Conservation (phyloP, 768 basidiomycete species). For the Trametes cingulata region DNA sequence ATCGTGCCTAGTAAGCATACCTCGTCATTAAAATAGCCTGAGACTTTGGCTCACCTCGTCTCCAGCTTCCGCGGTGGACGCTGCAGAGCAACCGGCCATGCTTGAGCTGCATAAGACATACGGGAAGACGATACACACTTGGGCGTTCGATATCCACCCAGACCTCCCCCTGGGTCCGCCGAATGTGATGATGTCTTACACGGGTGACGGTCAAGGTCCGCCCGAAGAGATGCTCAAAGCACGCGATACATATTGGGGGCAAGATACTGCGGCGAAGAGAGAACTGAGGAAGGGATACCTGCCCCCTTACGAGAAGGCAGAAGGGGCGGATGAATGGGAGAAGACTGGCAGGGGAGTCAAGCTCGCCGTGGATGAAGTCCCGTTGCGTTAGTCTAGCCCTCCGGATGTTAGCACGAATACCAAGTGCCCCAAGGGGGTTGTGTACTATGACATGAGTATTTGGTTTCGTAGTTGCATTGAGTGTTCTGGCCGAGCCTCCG, state of each 20-base stretch:
- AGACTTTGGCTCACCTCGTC: neutral
- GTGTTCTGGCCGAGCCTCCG: too few relatives aligned
- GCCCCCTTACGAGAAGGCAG: constrained; percentile 37
- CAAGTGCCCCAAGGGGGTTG: too few relatives aligned
- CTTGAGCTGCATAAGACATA: constrained; percentile 47
- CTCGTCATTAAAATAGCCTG: neutral
- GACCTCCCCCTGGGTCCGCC: constrained; percentile 48
- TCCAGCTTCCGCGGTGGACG: constrained; percentile 34
- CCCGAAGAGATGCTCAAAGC: constrained; percentile 33
- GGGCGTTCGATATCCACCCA: constrained; percentile 40
- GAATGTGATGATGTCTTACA: constrained; percentile 48
- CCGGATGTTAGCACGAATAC: too few relatives aligned
- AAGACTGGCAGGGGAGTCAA: constrained; percentile 35
- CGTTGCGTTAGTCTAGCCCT: neutral
- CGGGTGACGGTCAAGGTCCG: constrained; percentile 37
- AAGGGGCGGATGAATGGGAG: constrained; percentile 42
- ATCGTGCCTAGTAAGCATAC: constrained; percentile 28
- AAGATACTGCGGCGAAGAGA: constrained; percentile 38
- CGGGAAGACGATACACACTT: constrained; percentile 47
- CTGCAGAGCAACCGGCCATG: constrained; percentile 43
- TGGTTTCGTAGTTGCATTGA: too few relatives aligned
- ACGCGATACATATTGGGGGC: constrained; percentile 37
- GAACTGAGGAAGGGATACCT: constrained; percentile 40
- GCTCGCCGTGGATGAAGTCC: constrained; percentile 34
- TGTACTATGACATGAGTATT: too few relatives aligned